A percentile compares a stretch with the other conserved stretches of the same genome.
phyloP scores from a whole-genome alignment of 148 eudicot genomes.

The Vaccinium darrowii region DNA sequence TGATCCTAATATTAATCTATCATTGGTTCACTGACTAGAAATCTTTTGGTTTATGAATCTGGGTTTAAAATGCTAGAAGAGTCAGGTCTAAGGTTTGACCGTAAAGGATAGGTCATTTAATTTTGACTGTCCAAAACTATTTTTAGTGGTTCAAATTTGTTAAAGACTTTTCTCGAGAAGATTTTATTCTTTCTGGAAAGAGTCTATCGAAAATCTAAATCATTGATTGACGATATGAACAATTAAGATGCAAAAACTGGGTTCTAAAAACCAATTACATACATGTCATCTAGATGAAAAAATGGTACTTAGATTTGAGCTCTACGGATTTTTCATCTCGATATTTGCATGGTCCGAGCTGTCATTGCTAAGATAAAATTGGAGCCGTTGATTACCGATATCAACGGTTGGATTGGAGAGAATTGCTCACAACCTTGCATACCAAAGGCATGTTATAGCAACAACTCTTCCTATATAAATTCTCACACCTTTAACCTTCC shows the following conservation, averaged over 20 bases:
- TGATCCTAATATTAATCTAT: no score
- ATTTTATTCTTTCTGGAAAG: background rate
- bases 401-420: background rate
- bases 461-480: constrained; percentile 2
- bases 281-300: background rate
- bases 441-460: background rate
- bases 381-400: no score
- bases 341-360: no score
- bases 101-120: no score
- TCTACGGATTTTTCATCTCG: background rate
- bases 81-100: no score
- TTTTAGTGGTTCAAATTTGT: background rate
- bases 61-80: no score
- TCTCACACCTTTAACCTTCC: background rate
- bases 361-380: no score
- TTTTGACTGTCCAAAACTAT: background rate
- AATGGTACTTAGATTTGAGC: background rate
- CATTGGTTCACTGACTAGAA: no score
- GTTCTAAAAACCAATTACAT: background rate
- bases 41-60: no score
- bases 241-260: background rate
- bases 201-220: background rate
- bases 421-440: background rate
- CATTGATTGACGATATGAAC: background rate
- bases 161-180: background rate